Conservation (phyloP, 306 rosid species). For the Acmispon strigosus region DNA sequence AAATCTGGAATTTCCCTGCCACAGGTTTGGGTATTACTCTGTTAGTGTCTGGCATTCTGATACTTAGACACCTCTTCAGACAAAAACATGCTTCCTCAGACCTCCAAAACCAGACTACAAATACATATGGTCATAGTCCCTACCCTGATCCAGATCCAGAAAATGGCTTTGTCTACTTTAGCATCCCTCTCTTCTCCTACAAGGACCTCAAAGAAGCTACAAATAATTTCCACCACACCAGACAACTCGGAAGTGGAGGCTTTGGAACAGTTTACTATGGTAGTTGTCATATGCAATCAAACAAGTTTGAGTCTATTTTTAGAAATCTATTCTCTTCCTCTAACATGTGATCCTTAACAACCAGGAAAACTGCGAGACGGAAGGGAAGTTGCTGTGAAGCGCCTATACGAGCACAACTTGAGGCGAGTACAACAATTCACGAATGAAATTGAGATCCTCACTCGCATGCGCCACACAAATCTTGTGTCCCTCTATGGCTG, state of each 20-base stretch:
- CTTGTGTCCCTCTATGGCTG: conserved; percentile 73
- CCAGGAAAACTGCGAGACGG: conserved; percentile 72
- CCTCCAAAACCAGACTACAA: background rate
- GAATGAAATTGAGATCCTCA: conserved; percentile 56
- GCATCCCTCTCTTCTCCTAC: conserved; percentile 32
- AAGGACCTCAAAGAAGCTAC: conserved; percentile 54
- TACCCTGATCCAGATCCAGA: background rate
- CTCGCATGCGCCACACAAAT: conserved; percentile 53
- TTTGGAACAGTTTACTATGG: conserved; percentile 42
- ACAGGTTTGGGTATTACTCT: conserved; percentile 25
- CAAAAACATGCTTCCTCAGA: background rate
- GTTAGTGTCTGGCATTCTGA: background rate
- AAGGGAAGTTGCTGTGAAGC: conserved; percentile 74
- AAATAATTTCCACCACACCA: conserved; percentile 40
- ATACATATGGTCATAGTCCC: background rate
- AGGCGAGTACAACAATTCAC: conserved; percentile 48
- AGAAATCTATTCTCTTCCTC: too few species aligned
- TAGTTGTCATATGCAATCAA: background rate
- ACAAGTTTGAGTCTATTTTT: too few species aligned
- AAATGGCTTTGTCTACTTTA: conserved; percentile 14
- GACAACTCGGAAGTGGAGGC: conserved; percentile 54
- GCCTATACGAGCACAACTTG: conserved; percentile 50
- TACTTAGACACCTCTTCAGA: conserved; percentile 1
- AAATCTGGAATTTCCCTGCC: background rate
- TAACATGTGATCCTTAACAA: background rate